A percentile compares a stretch with the other conserved stretches of the same genome.
phyloP scores from a whole-genome alignment of 2,329 filamentous ascomycete species.

The Blumeria graminis region DNA sequence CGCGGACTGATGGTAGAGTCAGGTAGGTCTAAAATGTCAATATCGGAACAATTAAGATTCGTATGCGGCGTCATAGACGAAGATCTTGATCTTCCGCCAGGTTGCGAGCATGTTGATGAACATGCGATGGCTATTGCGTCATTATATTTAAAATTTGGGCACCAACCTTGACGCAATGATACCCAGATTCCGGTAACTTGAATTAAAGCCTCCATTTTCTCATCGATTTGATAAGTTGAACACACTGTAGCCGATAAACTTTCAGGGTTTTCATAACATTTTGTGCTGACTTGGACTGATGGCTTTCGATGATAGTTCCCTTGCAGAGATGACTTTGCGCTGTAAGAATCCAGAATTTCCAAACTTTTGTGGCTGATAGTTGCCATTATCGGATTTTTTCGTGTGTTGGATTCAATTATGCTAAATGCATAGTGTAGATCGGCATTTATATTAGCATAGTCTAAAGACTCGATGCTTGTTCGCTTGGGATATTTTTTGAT shows the following conservation, averaged over 20 bases:
- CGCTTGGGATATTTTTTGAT: slow-evolving; percentile 26
- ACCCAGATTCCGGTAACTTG: slow-evolving; percentile 28
- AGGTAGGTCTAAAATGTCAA: slow-evolving; percentile 7
- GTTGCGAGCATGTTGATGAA: slow-evolving; percentile 1
- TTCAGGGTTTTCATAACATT: neutral
- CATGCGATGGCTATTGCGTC: slow-evolving; percentile 9
- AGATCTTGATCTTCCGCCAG: slow-evolving; percentile 7
- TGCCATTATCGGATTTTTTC: slow-evolving; percentile 53
- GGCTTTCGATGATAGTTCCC: slow-evolving; percentile 19
- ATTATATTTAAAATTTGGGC: slow-evolving; percentile 17
- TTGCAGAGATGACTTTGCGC: slow-evolving; percentile 26
- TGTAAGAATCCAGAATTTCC: slow-evolving; percentile 46
- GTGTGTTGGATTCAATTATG: slow-evolving; percentile 42
- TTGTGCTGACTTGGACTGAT: slow-evolving; percentile 4
- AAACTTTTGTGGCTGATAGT: slow-evolving; percentile 37
- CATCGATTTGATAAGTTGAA: slow-evolving; percentile 19
- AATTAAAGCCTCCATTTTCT: slow-evolving; percentile 24
- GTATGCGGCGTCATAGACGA: slow-evolving; percentile 11
- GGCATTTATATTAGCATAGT: slow-evolving; percentile 11
- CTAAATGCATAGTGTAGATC: slow-evolving; percentile 50
- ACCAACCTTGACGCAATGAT: slow-evolving; percentile 22
- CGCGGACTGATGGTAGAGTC: slow-evolving; percentile 8
- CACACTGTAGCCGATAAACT: slow-evolving; percentile 12
- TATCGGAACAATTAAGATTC: slow-evolving; percentile 4
- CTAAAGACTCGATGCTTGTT: slow-evolving; percentile 8